Evolutionary conservation across 1,139 yeast genomes (phyloP).

Genomic region (Pichia sp.): DNA sequence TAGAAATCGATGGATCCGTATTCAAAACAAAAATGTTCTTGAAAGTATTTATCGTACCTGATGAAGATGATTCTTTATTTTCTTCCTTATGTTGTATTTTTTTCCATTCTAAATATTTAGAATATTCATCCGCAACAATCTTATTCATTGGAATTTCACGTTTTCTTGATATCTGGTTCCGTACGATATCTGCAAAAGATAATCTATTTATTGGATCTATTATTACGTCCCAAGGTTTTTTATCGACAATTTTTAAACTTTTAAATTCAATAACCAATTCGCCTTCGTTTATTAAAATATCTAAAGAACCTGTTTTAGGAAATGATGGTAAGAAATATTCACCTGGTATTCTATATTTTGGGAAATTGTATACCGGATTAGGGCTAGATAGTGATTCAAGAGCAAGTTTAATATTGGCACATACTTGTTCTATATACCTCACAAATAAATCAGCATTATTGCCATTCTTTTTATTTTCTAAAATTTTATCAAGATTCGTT

Average conservation of each 20-base stretch:
- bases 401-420: slow-evolving; percentile 25
- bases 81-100: slow-evolving; percentile 11
- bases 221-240: slow-evolving; percentile 29
- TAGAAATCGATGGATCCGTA: slow-evolving; percentile 25
- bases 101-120: slow-evolving; percentile 23
- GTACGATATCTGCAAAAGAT: slow-evolving; percentile 29
- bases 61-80: slow-evolving; percentile 3
- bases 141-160: slow-evolving; percentile 25
- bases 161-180: slow-evolving; percentile 27
- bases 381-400: slow-evolving; percentile 25
- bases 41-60: slow-evolving; percentile 5
- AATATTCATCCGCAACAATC: slow-evolving; percentile 28
- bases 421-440: slow-evolving; percentile 22
- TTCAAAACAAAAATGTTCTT: slow-evolving; percentile 19
- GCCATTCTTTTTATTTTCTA: slow-evolving; percentile 13
- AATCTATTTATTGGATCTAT: slow-evolving; percentile 19
- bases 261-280: slow-evolving; percentile 30
- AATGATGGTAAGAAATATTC: slow-evolving; percentile 24
- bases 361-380: slow-evolving; percentile 26
- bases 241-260: slow-evolving; percentile 23
- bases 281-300: slow-evolving; percentile 27
- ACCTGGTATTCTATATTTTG: slow-evolving; percentile 22
- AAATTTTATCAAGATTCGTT: slow-evolving; percentile 22
- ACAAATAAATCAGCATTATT: slow-evolving; percentile 16
- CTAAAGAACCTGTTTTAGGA: slow-evolving; percentile 26